phyloP scores from a whole-genome alignment of 306 rosid genomes.

The Trifolium repens region DNA sequence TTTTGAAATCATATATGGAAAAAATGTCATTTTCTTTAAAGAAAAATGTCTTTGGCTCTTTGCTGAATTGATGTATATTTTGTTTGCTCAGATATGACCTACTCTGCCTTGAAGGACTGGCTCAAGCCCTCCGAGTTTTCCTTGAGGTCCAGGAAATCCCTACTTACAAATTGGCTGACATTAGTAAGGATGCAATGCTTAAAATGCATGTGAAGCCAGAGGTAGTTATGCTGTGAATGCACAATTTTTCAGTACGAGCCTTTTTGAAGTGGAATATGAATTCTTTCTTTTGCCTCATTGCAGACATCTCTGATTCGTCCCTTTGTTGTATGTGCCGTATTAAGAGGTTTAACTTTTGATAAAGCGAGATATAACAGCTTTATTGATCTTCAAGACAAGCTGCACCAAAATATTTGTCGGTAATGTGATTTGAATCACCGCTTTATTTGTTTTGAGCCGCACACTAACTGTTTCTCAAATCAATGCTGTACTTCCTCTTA shows the following conservation, averaged over 20 bases:
- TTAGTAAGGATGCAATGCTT: slow-evolving; percentile 63
- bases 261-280: slow-evolving; percentile 34
- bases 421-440: slow-evolving; percentile 46
- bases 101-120: slow-evolving; percentile 93
- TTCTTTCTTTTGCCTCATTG: slow-evolving; percentile 18
- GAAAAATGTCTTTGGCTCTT: not conserved
- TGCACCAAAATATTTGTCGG: slow-evolving; percentile 96
- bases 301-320: slow-evolving; percentile 85
- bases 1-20: not conserved
- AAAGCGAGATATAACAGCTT: slow-evolving; percentile 85
- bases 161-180: slow-evolving; percentile 58
- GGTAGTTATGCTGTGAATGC: slow-evolving; percentile 50
- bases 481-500: not conserved
- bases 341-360: slow-evolving; percentile 78
- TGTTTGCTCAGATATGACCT: slow-evolving; percentile 72
- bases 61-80: slow-evolving; percentile 20
- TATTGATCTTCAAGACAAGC: slow-evolving; percentile 96
- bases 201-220: slow-evolving; percentile 90
- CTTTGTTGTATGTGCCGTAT: slow-evolving; percentile 77
- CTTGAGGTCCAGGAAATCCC: slow-evolving; percentile 64
- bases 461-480: slow-evolving; percentile 24
- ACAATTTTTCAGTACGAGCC: not conserved
- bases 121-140: slow-evolving; percentile 81
- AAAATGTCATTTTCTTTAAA: not conserved
- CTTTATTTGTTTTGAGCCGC: slow-evolving; percentile 13